A percentile compares a stretch with the other conserved stretches of the same genome.
Evolutionary conservation across 805 yeast species (phyloP).

Genomic region (Helenozyma rhizophorensis): DNA sequence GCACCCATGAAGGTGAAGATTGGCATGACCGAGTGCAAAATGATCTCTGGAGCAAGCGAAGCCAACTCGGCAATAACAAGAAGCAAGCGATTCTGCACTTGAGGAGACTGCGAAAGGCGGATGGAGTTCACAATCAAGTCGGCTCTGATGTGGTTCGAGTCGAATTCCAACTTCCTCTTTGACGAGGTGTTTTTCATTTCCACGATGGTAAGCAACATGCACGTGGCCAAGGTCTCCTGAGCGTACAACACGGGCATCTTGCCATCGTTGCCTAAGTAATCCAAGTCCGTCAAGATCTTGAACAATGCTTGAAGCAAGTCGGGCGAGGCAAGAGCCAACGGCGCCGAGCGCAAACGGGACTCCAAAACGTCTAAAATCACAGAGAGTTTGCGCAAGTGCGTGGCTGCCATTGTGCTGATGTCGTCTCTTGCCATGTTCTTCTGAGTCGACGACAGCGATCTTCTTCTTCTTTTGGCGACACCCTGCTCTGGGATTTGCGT

Average conservation of each 20-base stretch:
- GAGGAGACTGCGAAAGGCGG: constrained; percentile 85
- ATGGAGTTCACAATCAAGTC: constrained; percentile 89
- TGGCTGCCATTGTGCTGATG: constrained; percentile 69
- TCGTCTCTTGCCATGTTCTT: constrained; percentile 72
- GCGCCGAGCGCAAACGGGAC: constrained; percentile 32
- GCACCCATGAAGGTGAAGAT: constrained; percentile 99
- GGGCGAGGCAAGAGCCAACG: constrained; percentile 33
- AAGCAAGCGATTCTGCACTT: constrained; percentile 84
- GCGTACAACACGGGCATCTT: constrained; percentile 86
- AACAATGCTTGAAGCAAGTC: constrained; percentile 50
- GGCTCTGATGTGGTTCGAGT: constrained; percentile 70
- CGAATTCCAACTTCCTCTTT: constrained; percentile 36
- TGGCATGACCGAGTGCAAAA: constrained; percentile 97
- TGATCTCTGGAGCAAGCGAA: constrained; percentile 81
- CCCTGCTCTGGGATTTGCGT: constrained; percentile 42
- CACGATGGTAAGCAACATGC: constrained; percentile 69
- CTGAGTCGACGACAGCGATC: constrained; percentile 74
- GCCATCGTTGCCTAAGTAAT: constrained; percentile 85
- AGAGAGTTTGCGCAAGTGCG: constrained; percentile 74
- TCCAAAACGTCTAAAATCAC: constrained; percentile 78
- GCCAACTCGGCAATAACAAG: constrained; percentile 87
- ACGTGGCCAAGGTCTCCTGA: constrained; percentile 84
- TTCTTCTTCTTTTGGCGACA: constrained; percentile 70
- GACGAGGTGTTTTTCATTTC: constrained; percentile 38
- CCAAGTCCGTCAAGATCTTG: constrained; percentile 66